Evolutionary conservation across 345 rosid genomes (phyloP), one percentile per base, ranked within the genome.

Genomic region (Reutealis trisperma): DNA sequence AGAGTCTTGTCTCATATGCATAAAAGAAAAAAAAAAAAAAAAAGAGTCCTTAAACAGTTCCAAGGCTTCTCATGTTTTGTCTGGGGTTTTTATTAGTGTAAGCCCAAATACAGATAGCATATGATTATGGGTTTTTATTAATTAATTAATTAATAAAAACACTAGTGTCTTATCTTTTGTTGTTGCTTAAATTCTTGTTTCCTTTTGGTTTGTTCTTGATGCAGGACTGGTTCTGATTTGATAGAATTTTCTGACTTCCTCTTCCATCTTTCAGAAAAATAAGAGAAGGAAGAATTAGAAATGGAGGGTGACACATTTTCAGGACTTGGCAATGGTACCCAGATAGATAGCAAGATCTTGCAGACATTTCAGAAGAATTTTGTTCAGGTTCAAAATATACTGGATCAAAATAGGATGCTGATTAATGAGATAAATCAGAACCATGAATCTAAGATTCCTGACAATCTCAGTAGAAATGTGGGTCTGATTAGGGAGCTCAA

Each of bases 341-440:
- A 84, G 51, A 73, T 90, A 41, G 91, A 92, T 60, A 67, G 84
- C 67, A 91, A 86, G 89, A 78, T 88, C 51, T 76, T 90, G 82
- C 92, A 91, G 86, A 87, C 86, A 61, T 93, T 91, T 85, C 89
- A 88, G 37, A 85, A 88, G 87, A 93, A 82, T 66, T 93, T 93
- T 81, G 92, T 81, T 45, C 96, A 93, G 65, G 96, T 93, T 8
- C 91, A 88, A 77, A 72, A 81, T 83, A 80, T 93, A 25, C 80
- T 91, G 77, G 96, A 93, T 84, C 90, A 87, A 79, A 93, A 93
- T 67, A 80, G 91, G 87, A 34, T 85, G 52, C 89, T 93, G 27
- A 93, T 91, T 77, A 87, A 85, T 75, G 90, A 93, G 85, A 93
- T 93, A 80, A 88, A 89, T 84, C 94, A 87, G 83, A 93, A 93